Percentiles rank a stretch among this genome's conserved stretches.
These are phyloP conservation scores for Aspergillus kassunensis DNA, from an alignment of 495 filamentous ascomycete genomes.

Conservation along the genomic window DNA sequence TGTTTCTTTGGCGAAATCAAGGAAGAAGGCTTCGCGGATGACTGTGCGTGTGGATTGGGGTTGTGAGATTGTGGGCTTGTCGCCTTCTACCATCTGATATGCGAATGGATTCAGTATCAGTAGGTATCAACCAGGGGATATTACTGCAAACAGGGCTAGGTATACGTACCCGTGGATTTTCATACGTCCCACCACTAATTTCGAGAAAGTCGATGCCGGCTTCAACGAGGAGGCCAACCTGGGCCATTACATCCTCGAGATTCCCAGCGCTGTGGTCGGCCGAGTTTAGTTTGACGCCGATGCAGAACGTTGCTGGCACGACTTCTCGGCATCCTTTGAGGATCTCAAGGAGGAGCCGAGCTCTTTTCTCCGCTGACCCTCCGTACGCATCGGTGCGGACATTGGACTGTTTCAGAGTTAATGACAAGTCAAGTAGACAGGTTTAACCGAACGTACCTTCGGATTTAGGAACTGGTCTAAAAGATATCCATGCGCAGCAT, in stretches of 20 bases:
- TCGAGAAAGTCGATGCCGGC: conserved; percentile 61
- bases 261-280: conserved; percentile 48
- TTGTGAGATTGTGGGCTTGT: not conserved
- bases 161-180: conserved; percentile 46
- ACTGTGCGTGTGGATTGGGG: conserved; percentile 30
- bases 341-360: conserved; percentile 46
- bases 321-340: conserved; percentile 38
- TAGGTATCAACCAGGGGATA: not conserved
- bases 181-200: conserved; percentile 56
- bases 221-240: conserved; percentile 47
- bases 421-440: too few species aligned
- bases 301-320: conserved; percentile 45
- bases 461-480: conserved; percentile 40
- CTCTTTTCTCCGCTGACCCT: conserved; percentile 41
- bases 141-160: too few species aligned
- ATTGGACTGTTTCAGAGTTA: too few species aligned
- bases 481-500: conserved; percentile 59
- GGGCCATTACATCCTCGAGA: conserved; percentile 48
- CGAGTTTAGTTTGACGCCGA: conserved; percentile 63
- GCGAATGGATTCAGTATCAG: too few species aligned
- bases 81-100: conserved; percentile 33
- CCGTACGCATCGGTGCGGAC: conserved; percentile 47
- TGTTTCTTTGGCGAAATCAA: conserved; percentile 49
- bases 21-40: conserved; percentile 59
- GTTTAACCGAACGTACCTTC: conserved; percentile 29